Evolutionary conservation across 176 grass and related monocot genomes (phyloP), one percentile per base, ranked within the genome.

Genomic region (Thinopyrum elongatum): DNA sequence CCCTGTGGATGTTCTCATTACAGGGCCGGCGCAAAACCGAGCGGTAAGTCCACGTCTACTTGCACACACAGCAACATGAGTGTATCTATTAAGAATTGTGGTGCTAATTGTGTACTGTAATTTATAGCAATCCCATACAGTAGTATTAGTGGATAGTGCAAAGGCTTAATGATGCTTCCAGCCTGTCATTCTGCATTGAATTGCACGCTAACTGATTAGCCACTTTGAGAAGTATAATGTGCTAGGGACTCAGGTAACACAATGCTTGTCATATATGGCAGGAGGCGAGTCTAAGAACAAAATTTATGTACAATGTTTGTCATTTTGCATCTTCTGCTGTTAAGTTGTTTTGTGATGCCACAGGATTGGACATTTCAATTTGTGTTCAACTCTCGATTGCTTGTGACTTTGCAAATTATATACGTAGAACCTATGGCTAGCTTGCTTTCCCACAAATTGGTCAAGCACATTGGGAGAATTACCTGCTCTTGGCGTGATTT

Each of bases 11-110:
- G 22, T 99, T 96, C 90, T 99, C 70, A 90, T 99, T 65, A 93
- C 86, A 16, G 97, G 94, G 60, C 34, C 86, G 47, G 92, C 94
- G 0, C 97, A 99, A 74, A 99, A 99, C 90, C 84, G 97, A 92
- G 97, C 97, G 84, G 97, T 99, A 91, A 25, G 80, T 78, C 75
- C 26, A 31, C 1, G 26, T 46, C 36, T 77, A 11, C 47, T 86
- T 72, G 77, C 38, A 77, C 65, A 10, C 17, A 81, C 19, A 7
- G 25, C n/a, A 65, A 19, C 17, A 25, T 65, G 8, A 19, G 68
- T 83, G 60, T 11, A 8, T 36, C 11, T 66, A 6, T 46, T 82
- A 63, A 4, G 5, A 46, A 85, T 1, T 66, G 29, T 59, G 26
- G 15, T 6, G 73, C 6, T 68, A 58, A 27, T 46, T 70, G 9